Percentiles rank a stretch among this genome's conserved stretches.
Conservation (phyloP, 108 stramenopile species). For the Conticribra guillardii region DNA sequence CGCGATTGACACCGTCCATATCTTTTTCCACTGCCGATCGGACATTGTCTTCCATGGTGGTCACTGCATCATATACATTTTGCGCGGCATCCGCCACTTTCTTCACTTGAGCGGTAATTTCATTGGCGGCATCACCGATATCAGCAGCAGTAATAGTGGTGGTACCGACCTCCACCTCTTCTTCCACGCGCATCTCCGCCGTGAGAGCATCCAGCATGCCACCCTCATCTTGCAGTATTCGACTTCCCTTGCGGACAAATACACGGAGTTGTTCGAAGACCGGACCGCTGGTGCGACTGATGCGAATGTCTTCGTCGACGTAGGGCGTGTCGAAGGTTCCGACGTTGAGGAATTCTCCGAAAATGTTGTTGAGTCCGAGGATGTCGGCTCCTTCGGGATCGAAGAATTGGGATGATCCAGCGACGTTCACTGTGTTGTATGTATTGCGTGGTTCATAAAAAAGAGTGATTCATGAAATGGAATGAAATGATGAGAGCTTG, state of each 20-base stretch:
- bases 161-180: conserved; percentile 15
- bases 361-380: conserved; percentile 60
- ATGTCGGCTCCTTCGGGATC: conserved; percentile 72
- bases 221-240: conserved; percentile 20
- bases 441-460: no score
- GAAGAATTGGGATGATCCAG: conserved; percentile 64
- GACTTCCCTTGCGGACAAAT: conserved; percentile 52
- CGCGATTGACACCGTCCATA: conserved; percentile 13
- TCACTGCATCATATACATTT: conserved; percentile 10
- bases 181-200: conserved; percentile 35
- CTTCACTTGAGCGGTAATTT: conserved; percentile 5
- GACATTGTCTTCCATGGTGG: conserved; percentile 12
- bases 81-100: conserved; percentile 15
- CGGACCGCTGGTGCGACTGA: conserved; percentile 69
- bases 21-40: conserved; percentile 15
- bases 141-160: no score
- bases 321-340: conserved; percentile 80
- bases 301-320: conserved; percentile 67
- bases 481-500: not conserved
- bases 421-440: conserved; percentile 61
- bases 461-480: no score
- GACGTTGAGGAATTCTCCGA: conserved; percentile 64
- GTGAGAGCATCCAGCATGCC: conserved; percentile 18
- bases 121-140: no score
- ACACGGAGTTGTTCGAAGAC: conserved; percentile 74